phyloP scores from a whole-genome alignment of 768 basidiomycete genomes.

The Collybiopsis confluens region DNA sequence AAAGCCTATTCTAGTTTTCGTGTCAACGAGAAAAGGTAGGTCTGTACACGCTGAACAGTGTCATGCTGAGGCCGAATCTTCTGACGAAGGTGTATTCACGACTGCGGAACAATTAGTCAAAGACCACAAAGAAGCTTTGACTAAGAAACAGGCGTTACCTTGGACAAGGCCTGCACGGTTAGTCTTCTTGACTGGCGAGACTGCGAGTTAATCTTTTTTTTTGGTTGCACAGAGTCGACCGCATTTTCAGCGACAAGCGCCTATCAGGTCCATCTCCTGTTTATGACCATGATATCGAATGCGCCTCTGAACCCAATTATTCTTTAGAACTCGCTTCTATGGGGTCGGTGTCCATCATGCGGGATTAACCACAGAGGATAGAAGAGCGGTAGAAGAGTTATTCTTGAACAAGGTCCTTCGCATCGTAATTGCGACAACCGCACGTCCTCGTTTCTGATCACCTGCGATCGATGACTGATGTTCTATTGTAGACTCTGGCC shows the following conservation, averaged over 20 bases:
- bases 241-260: slow-evolving; percentile 62
- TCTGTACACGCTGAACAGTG: not conserved
- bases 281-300: too few relatives aligned
- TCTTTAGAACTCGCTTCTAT: slow-evolving; percentile 51
- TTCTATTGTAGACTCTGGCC: slow-evolving; percentile 69
- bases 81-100: slow-evolving; percentile 44
- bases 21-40: slow-evolving; percentile 80
- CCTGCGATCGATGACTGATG: slow-evolving; percentile 10
- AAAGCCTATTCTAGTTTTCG: slow-evolving; percentile 88
- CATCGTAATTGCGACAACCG: slow-evolving; percentile 80
- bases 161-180: slow-evolving; percentile 57
- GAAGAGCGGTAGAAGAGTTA: slow-evolving; percentile 67
- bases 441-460: slow-evolving; percentile 28
- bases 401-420: slow-evolving; percentile 62
- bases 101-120: slow-evolving; percentile 78
- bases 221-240: slow-evolving; percentile 45
- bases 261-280: too few relatives aligned
- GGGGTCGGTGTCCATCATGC: slow-evolving; percentile 95
- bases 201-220: not conserved
- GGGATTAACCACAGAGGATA: slow-evolving; percentile 71
- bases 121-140: slow-evolving; percentile 58
- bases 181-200: slow-evolving; percentile 28
- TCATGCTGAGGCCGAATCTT: not conserved
- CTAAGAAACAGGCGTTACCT: slow-evolving; percentile 48
- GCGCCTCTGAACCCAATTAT: too few relatives aligned